phyloP scores from a whole-genome alignment of 2,329 filamentous ascomycete species.

The Hansfordia pulvinata region DNA sequence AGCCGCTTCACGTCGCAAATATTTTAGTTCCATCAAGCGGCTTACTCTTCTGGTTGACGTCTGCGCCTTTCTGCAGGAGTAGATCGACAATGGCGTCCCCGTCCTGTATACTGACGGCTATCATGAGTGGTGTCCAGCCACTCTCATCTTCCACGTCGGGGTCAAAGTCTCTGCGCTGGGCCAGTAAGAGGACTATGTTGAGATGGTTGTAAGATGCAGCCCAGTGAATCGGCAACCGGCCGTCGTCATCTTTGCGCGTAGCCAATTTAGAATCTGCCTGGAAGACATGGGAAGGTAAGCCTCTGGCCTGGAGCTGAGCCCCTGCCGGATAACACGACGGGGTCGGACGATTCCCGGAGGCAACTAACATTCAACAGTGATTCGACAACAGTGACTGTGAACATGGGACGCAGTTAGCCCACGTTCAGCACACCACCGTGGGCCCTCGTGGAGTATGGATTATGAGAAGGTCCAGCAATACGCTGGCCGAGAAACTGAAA shows the following conservation, averaged over 20 bases:
- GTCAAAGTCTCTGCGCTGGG: slow-evolving; percentile 62
- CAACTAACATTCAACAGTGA: slow-evolving; percentile 52
- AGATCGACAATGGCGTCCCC: slow-evolving; percentile 54
- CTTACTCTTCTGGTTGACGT: slow-evolving; percentile 60
- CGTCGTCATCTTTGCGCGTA: slow-evolving; percentile 63
- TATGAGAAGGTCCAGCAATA: too few species aligned
- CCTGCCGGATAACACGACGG: not conserved
- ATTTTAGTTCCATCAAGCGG: slow-evolving; percentile 1
- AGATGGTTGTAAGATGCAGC: slow-evolving; percentile 72
- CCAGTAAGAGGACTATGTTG: slow-evolving; percentile 60
- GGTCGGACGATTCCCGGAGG: not conserved
- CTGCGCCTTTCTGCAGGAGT: slow-evolving; percentile 55
- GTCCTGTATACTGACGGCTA: slow-evolving; percentile 62
- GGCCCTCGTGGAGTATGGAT: too few species aligned
- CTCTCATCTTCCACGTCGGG: slow-evolving; percentile 69
- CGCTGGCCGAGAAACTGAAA: too few species aligned
- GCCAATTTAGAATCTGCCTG: slow-evolving; percentile 72
- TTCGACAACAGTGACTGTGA: slow-evolving; percentile 54
- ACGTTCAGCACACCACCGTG: too few species aligned
- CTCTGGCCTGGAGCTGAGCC: not conserved
- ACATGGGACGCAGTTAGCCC: too few species aligned
- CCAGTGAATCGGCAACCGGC: slow-evolving; percentile 88
- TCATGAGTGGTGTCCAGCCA: slow-evolving; percentile 79
- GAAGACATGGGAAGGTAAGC: slow-evolving; percentile 7
- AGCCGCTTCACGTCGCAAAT: not conserved